Base-by-base conservation (phyloP, 345 rosid genomes). In the Erucastrum elatum region DNA sequence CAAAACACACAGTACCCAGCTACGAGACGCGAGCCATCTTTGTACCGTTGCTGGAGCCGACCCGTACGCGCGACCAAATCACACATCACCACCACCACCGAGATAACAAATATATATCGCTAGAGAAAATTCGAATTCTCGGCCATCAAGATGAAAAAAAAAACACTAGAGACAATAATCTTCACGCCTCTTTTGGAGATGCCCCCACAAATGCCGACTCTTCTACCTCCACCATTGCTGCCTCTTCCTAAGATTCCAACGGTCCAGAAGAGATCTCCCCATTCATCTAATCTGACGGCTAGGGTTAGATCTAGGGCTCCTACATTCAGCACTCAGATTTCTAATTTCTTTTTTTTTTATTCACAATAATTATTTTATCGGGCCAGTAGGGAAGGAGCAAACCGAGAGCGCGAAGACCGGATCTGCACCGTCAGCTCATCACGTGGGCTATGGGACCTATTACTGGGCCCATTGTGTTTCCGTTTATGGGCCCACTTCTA, bases 51-150 rank as follows among this genome's bases (percentile, higher is more conserved):
- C 83, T 88, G 98, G 84, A 87, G 98, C 83, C 97, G 96, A 87
- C 98, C 98, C 62, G 95, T 94, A 64, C 97, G 94, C 84, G 95
- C 98, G 70, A 89, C 98, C 87, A 92, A 92, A 81, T 88, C 96
- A 85, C 90, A 87, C 98, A 89, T 94, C 7, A 75, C 80, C 63
- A 49, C 56, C 55, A 46, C 53, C 44, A 39, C 44, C 12, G 68
- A 64, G 53, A 51, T 41, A 68, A 58, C 2, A 35, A 77, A 41
- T 21, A 27, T 49, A 33, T 8, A 49, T 6, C 21, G 61, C 59
- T 62, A 72, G 59, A 53, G 25, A 53, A 53, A 53, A 53, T 16
- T 16, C 64, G 75, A 75, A 2, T 41, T 27, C n/a, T 53, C 65
- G 46, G 77, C 75, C 70, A 79, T 75, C 62, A 66, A 66, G 51